Base-by-base conservation (phyloP, 2,329 filamentous ascomycete genomes). In the Aspergillus nomiae region DNA sequence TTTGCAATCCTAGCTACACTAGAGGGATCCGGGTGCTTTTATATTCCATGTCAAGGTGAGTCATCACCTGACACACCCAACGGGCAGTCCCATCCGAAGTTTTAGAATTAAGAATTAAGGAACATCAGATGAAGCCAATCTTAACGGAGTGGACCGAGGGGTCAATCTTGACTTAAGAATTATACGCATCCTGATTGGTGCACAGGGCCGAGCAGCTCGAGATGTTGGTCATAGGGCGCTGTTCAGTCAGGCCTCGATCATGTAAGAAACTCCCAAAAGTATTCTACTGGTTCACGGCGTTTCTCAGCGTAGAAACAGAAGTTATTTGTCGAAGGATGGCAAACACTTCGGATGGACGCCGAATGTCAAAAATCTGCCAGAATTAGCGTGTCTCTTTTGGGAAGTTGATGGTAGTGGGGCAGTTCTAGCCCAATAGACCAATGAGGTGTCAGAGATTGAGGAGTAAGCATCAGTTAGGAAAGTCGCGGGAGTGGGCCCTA, bases 371-470 rank as follows among this genome's bases (percentile, higher is more conserved):
- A 14, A 12, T 21, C n/a, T 36, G 5, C 5, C n/a, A 36, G 30
- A 36, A 16, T 41, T 48, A 53, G 14, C 62, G 65, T 36, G 28
- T 66, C 70, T 64, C 26, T 12, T 66, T 71, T 63, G 34, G 66
- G 71, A 70, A 73, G 69, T 69, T 73, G 64, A 55, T 9, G 24
- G 68, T 64, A 70, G 71, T 72, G 71, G 70, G 63, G 63, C 24
- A 48, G 38, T 51, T 26, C n/a, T 3, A 51, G 1, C 3, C 4
- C 10, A 1, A 9, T 53, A 0, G 4, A n/a, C 34, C 43, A 43
- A 45, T 46, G 14, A 14, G 8, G 16, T 16, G 7, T 5, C 6
- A 16, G 1, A 7, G 7, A 36, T 36, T 16, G 4, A 34, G 12
- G 32, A 4, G 4, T 10, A 34, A 34, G 32, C 34, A 36, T 36